These are phyloP conservation scores for Paramecium biaurelia DNA, from an alignment of 73 alveolate species.

Conservation along the genomic window DNA sequence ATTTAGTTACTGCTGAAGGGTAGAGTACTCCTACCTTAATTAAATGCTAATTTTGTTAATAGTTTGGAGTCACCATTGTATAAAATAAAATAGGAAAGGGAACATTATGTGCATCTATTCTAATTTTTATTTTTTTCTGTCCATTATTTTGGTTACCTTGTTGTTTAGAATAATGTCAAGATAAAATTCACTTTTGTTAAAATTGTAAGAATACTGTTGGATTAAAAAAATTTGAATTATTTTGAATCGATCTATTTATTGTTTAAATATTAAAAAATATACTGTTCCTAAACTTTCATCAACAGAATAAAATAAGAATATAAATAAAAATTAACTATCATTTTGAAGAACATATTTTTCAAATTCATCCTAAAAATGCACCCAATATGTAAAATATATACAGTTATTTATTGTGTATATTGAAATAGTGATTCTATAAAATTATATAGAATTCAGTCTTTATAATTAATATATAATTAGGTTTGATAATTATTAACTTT, in stretches of 20 bases:
- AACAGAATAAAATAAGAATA: too few species aligned
- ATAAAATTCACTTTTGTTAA: not conserved
- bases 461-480: not conserved
- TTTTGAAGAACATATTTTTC: not conserved
- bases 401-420: too few species aligned
- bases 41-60: not conserved
- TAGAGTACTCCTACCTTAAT: not conserved
- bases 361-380: not conserved
- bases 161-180: not conserved
- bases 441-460: not conserved
- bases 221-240: not conserved
- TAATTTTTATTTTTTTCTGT: not conserved
- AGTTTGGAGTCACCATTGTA: not conserved
- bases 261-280: too few species aligned
- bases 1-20: not conserved
- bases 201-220: not conserved
- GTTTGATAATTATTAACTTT: not conserved
- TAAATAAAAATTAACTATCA: too few species aligned
- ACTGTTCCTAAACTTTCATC: not conserved
- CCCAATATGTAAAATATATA: not conserved
- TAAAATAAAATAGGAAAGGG: not conserved
- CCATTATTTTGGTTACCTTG: slow-evolving; percentile 32
- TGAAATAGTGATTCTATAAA: not conserved
- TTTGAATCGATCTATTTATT: not conserved
- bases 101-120: not conserved